Evolutionary conservation across 371 early-diverging fungal species (phyloP).

Genomic region (Polyrhizophydium stewartii): DNA sequence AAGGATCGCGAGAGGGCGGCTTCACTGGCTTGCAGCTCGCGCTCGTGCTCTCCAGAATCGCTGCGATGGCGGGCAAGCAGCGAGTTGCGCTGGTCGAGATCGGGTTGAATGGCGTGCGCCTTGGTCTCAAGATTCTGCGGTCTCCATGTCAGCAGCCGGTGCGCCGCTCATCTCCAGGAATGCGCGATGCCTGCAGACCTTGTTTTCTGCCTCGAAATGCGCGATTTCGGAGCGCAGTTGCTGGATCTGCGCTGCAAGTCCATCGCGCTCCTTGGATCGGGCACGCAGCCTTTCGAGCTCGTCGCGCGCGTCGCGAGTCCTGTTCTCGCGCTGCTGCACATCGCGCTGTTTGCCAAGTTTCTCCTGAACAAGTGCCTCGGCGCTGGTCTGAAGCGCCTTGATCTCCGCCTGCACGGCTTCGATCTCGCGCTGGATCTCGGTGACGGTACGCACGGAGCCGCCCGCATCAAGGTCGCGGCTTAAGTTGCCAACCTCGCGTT

Average conservation of each 20-base stretch:
- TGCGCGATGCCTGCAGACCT: slow-evolving; percentile 5
- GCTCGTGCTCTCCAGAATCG: slow-evolving; percentile 8
- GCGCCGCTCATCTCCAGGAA: no score
- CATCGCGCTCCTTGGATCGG: not conserved
- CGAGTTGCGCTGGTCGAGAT: no score
- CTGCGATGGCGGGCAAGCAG: not conserved
- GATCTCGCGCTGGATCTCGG: slow-evolving; percentile 63
- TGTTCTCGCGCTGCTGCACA: slow-evolving; percentile 41
- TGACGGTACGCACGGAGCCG: slow-evolving; percentile 60
- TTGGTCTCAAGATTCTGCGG: no score
- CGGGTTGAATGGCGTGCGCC: no score
- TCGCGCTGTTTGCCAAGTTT: slow-evolving; percentile 37
- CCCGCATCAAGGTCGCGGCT: slow-evolving; percentile 56
- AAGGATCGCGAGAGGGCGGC: no score
- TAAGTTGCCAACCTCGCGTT: slow-evolving; percentile 39
- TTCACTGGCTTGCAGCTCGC: slow-evolving; percentile 6
- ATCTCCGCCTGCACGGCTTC: slow-evolving; percentile 45
- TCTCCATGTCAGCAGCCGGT: no score
- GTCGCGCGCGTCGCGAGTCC: slow-evolving; percentile 43
- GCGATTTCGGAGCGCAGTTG: slow-evolving; percentile 19
- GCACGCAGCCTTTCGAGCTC: slow-evolving; percentile 34
- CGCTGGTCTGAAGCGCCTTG: slow-evolving; percentile 38
- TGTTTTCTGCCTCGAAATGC: slow-evolving; percentile 9
- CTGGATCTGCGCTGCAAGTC: slow-evolving; percentile 4
- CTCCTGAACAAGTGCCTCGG: slow-evolving; percentile 52